A percentile compares a stretch with the other conserved stretches of the same genome.
Conservation (phyloP, 495 filamentous ascomycete genomes). For the Talaromyces thailandensis region DNA sequence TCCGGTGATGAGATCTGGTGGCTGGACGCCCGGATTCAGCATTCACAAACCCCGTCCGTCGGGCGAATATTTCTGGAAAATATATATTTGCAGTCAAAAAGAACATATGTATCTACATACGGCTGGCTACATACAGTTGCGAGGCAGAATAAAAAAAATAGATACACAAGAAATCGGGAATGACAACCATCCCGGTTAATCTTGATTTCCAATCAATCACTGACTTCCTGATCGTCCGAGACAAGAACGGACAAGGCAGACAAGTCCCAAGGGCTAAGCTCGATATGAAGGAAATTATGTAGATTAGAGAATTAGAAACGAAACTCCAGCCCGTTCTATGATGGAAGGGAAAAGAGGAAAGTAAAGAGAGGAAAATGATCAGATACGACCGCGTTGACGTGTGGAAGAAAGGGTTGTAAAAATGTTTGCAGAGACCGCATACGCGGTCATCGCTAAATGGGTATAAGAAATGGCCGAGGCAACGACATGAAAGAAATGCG, state of each 20-base stretch:
- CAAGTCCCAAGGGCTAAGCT: not conserved
- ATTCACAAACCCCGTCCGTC: not conserved
- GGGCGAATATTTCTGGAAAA: not conserved
- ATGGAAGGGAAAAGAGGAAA: not conserved
- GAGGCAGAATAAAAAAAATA: not conserved
- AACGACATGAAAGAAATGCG: not conserved
- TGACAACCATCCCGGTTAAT: not conserved
- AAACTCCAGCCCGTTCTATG: not conserved
- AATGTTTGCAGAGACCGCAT: conserved; percentile 2
- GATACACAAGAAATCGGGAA: not conserved
- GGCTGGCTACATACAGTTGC: not conserved
- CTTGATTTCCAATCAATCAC: not conserved
- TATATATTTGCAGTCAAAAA: conserved; percentile 3
- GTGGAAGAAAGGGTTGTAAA: not conserved
- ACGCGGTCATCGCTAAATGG: conserved; percentile 5
- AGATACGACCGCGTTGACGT: not conserved
- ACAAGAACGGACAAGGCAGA: too few species aligned
- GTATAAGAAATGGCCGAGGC: conserved; percentile 6
- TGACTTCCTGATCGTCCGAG: not conserved
- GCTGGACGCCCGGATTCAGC: not conserved
- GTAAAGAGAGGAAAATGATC: too few species aligned
- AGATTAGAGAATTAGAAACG: conserved; percentile 2
- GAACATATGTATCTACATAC: conserved; percentile 1
- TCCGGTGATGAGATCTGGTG: too few species aligned
- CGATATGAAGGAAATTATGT: not conserved